These are phyloP conservation scores for Saturnispora zaruensis DNA, from an alignment of 805 yeast species.

Conservation along the genomic window DNA sequence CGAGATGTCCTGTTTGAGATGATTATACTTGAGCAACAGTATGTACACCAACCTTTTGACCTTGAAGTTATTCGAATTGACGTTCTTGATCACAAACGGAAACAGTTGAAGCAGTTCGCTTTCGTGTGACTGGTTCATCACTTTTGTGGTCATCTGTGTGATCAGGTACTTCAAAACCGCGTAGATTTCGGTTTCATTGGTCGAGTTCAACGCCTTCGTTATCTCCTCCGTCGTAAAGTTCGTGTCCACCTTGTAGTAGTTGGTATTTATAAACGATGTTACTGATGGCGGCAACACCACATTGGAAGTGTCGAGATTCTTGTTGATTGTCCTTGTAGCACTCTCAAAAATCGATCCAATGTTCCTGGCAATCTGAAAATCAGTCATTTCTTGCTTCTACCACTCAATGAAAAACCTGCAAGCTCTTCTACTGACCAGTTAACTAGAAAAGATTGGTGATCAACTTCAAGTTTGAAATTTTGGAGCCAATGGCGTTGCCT, in stretches of 20 bases:
- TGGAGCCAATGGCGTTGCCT: neutral
- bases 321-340: slow-evolving; percentile 12
- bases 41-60: slow-evolving; percentile 70
- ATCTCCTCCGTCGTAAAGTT: slow-evolving; percentile 55
- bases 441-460: neutral
- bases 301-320: slow-evolving; percentile 11
- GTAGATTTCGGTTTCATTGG: slow-evolving; percentile 50
- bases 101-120: slow-evolving; percentile 44
- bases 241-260: slow-evolving; percentile 17
- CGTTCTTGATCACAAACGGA: slow-evolving; percentile 85
- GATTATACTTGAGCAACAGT: slow-evolving; percentile 69
- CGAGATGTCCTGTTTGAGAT: slow-evolving; percentile 81
- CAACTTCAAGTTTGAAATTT: neutral
- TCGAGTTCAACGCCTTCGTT: slow-evolving; percentile 42
- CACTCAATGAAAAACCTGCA: neutral
- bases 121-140: slow-evolving; percentile 16
- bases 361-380: slow-evolving; percentile 15
- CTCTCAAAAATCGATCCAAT: slow-evolving; percentile 17
- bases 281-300: slow-evolving; percentile 18
- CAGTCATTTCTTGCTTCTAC: slow-evolving; percentile 12
- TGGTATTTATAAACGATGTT: slow-evolving; percentile 19
- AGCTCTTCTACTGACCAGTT: neutral
- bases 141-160: slow-evolving; percentile 30
- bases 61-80: slow-evolving; percentile 56
- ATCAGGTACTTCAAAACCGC: slow-evolving; percentile 52